These are phyloP conservation scores for Solanum tarijense DNA, from an alignment of 257 asterid species.

Conservation along the genomic window DNA sequence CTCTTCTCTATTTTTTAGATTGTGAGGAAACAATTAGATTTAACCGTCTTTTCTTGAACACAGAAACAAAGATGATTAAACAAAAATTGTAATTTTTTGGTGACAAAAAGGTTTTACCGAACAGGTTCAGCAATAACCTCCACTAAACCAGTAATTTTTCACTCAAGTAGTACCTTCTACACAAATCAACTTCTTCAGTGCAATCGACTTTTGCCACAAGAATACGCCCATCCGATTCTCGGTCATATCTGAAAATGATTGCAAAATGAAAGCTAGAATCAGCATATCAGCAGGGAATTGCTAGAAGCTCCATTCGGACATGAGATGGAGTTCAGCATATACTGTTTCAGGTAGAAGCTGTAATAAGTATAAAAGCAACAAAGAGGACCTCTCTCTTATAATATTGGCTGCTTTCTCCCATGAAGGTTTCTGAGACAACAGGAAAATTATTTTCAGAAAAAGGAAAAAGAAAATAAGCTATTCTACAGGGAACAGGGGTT, in stretches of 20 bases:
- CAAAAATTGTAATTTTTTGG: background rate
- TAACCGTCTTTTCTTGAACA: background rate
- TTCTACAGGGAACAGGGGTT: background rate
- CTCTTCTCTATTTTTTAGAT: background rate
- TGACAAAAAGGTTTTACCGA: background rate
- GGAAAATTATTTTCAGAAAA: background rate
- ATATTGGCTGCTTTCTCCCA: constrained; percentile 96
- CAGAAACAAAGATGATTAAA: background rate
- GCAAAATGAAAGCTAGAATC: constrained; percentile 17
- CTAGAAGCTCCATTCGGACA: constrained; percentile 11
- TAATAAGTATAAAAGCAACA: constrained; percentile 9
- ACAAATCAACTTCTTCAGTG: constrained; percentile 69
- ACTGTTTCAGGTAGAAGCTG: background rate
- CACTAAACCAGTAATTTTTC: background rate
- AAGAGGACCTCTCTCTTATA: constrained; percentile 61
- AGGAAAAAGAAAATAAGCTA: constrained; percentile 1
- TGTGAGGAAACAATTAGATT: background rate
- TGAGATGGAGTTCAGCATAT: constrained; percentile 2
- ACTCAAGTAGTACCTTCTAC: constrained; percentile 53
- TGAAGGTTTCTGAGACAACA: constrained; percentile 72
- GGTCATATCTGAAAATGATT: constrained; percentile 50
- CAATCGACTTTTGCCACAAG: constrained; percentile 85
- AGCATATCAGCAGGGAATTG: background rate
- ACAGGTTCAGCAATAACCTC: background rate
- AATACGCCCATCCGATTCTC: constrained; percentile 79